Evolutionary conservation across 495 filamentous ascomycete species (phyloP).

Genomic region (Tuber umbilicatum): DNA sequence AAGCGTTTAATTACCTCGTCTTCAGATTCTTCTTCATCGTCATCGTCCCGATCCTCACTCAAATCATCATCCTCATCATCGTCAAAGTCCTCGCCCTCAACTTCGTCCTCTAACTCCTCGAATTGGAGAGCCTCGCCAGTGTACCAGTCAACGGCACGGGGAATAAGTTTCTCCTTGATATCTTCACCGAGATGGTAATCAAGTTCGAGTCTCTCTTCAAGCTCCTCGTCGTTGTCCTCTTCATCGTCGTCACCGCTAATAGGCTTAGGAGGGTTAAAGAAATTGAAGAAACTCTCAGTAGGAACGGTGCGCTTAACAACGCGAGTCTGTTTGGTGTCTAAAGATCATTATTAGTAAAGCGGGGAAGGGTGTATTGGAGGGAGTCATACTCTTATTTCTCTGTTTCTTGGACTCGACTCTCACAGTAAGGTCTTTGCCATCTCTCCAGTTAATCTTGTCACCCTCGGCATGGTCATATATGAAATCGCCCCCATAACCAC

Average conservation of each 20-base stretch:
- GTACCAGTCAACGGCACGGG: slow-evolving; percentile 98
- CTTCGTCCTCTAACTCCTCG: slow-evolving; percentile 84
- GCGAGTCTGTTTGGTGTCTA: slow-evolving; percentile 97
- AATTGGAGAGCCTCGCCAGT: slow-evolving; percentile 97
- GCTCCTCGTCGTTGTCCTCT: slow-evolving; percentile 76
- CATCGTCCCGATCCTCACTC: slow-evolving; percentile 77
- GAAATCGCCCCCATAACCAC: slow-evolving; percentile 95
- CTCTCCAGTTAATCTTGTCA: slow-evolving; percentile 96
- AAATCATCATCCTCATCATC: slow-evolving; percentile 88
- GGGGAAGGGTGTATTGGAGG: background rate
- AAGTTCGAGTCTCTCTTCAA: slow-evolving; percentile 95
- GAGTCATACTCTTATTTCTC: slow-evolving; percentile 87
- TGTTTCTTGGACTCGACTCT: slow-evolving; percentile 98
- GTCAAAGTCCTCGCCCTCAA: slow-evolving; percentile 74
- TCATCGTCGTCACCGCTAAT: slow-evolving; percentile 67
- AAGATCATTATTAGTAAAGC: background rate
- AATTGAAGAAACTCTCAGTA: slow-evolving; percentile 99
- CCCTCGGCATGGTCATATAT: slow-evolving; percentile 99
- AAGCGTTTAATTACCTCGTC: slow-evolving; percentile 67
- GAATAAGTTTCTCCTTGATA: slow-evolving; percentile 99
- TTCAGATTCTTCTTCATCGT: slow-evolving; percentile 77
- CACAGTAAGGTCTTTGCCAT: slow-evolving; percentile 84
- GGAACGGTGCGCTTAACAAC: slow-evolving; percentile 98
- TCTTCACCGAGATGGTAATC: slow-evolving; percentile 99
- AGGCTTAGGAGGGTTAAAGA: slow-evolving; percentile 91